A percentile compares a stretch with the other conserved stretches of the same genome.
Evolutionary conservation across 495 filamentous ascomycete species (phyloP).

Genomic region (Aspergillus ostianus): DNA sequence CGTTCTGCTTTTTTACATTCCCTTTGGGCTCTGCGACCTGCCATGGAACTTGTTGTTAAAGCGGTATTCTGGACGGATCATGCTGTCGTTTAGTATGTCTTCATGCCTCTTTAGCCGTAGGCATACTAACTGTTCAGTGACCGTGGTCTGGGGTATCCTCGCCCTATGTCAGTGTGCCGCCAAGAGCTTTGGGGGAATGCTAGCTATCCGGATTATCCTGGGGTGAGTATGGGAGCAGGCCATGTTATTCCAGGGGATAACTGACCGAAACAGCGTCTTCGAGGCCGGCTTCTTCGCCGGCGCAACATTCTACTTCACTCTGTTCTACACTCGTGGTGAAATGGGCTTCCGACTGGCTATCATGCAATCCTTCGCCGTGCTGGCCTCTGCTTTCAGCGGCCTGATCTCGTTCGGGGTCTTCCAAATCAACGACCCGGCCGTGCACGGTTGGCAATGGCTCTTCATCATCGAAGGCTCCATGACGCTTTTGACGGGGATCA

Average conservation of each 20-base stretch:
- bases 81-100: constrained; percentile 42
- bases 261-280: constrained; percentile 46
- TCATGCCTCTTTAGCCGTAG: constrained; percentile 6
- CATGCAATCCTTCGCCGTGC: constrained; percentile 67
- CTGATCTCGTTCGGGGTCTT: constrained; percentile 70
- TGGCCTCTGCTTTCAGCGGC: constrained; percentile 64
- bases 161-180: constrained; percentile 42
- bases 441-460: constrained; percentile 66
- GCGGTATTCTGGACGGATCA: constrained; percentile 48
- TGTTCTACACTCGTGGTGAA: constrained; percentile 57
- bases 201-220: constrained; percentile 41
- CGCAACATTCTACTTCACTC: constrained; percentile 57
- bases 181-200: constrained; percentile 53
- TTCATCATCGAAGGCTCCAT: constrained; percentile 69
- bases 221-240: constrained; percentile 16
- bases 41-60: constrained; percentile 59
- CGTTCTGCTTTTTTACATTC: constrained; percentile 69
- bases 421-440: constrained; percentile 52
- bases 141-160: constrained; percentile 47
- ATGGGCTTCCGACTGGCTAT: constrained; percentile 68
- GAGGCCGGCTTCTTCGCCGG: constrained; percentile 67
- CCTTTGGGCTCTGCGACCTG: constrained; percentile 65
- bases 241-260: constrained; percentile 22
- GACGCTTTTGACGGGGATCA: constrained; percentile 57
- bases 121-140: constrained; percentile 43